Percentiles rank a stretch among this genome's conserved stretches.
Conservation (phyloP, 1,139 yeast species). For the Candida sp. region DNA sequence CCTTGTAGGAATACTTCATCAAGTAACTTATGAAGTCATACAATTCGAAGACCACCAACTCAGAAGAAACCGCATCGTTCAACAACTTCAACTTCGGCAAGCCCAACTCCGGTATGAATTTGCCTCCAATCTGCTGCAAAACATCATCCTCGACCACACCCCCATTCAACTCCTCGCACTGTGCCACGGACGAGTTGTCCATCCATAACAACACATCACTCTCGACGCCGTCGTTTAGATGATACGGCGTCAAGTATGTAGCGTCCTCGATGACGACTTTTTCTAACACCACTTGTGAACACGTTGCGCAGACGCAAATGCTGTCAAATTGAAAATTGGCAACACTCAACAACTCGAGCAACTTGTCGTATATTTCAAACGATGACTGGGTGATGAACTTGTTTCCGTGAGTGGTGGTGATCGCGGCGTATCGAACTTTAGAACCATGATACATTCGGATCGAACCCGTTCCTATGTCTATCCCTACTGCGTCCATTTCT, state of each 20-base stretch:
- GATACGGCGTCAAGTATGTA: constrained; percentile 26
- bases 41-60: constrained; percentile 50
- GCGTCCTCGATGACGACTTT: constrained; percentile 13
- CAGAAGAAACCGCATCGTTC: constrained; percentile 21
- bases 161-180: constrained; percentile 34
- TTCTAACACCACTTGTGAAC: constrained; percentile 53
- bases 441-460: constrained; percentile 30
- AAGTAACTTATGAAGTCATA: constrained; percentile 53
- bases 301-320: constrained; percentile 50
- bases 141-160: constrained; percentile 10
- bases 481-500: constrained; percentile 36
- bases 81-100: constrained; percentile 53
- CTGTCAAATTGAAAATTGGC: constrained; percentile 10
- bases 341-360: constrained; percentile 13
- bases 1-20: constrained; percentile 30
- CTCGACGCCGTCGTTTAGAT: constrained; percentile 16
- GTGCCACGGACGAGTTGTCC: constrained; percentile 50
- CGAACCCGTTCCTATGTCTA: constrained; percentile 60
- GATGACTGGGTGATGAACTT: constrained; percentile 46
- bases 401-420: constrained; percentile 12
- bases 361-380: constrained; percentile 30
- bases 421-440: constrained; percentile 6
- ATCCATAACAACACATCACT: constrained; percentile 62
- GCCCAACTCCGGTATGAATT: constrained; percentile 59
- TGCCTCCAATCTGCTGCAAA: constrained; percentile 43